Evolutionary conservation across 768 basidiomycete genomes (phyloP).

Genomic region (Mrakia hoshinonis): DNA sequence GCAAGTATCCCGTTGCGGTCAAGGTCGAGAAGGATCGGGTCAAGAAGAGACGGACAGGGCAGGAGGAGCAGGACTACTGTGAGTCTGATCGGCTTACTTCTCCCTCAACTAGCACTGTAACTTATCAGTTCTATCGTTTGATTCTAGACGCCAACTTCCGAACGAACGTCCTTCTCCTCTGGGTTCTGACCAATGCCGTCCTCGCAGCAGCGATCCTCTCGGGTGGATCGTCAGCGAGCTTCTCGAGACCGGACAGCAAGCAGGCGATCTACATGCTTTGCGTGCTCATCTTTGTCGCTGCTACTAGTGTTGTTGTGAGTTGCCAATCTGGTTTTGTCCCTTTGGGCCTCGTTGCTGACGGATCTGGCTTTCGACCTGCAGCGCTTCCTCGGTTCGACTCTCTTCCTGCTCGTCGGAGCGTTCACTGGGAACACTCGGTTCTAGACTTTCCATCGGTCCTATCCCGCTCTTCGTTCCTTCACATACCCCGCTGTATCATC

Average conservation of each 20-base stretch:
- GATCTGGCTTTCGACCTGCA: background rate
- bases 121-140: background rate
- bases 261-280: slow-evolving; percentile 25
- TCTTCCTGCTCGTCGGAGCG: slow-evolving; percentile 18
- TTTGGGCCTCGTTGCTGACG: background rate
- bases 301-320: slow-evolving; percentile 20
- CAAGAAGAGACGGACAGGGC: slow-evolving; percentile 1
- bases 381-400: slow-evolving; percentile 20
- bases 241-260: slow-evolving; percentile 14
- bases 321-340: too few species aligned
- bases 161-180: slow-evolving; percentile 37
- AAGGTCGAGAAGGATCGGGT: background rate
- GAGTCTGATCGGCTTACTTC: background rate
- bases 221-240: slow-evolving; percentile 28
- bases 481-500: background rate
- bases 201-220: slow-evolving; percentile 40
- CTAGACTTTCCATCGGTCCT: background rate
- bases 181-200: slow-evolving; percentile 40
- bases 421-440: slow-evolving; percentile 17
- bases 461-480: background rate
- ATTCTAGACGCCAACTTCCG: slow-evolving; percentile 25
- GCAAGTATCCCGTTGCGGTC: slow-evolving; percentile 13
- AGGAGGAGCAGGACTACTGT: slow-evolving; percentile 22
- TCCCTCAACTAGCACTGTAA: too few species aligned
- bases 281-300: slow-evolving; percentile 23